Evolutionary conservation across 306 rosid species (phyloP), one percentile per base, ranked within the genome.

Genomic region (Purshia tridentata): DNA sequence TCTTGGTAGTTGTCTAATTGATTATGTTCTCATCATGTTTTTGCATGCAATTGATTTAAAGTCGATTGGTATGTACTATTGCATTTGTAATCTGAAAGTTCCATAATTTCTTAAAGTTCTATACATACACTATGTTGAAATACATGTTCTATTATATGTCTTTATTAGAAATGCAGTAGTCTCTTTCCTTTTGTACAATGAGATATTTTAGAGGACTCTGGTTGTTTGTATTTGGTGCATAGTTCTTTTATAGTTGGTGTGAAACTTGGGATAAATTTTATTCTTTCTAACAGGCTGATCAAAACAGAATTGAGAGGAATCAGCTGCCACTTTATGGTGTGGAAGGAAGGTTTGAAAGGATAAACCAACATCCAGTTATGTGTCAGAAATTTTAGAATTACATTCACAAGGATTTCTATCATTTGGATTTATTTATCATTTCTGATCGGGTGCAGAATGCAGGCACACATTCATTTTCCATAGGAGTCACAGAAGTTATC

Each of bases 291-390:
- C 86, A 94, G 98, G 98, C 98, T 48, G 97, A 91, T 74, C 75
- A 67, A 76, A 94, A 88, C 73, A 83, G 90, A 69, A 69, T 86
- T 22, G 85, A 78, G 78, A 85, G 97, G 89, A 86, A 81, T 37
- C 98, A 94, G 76, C 64, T 85, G 81, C 91, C 97, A 56, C 83
- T 89, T 22, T 94, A 84, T 80, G 92, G 89, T 49, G 92, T 94
- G 83, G 92, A 89, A 75, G 92, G 97, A 80, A 88, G 90, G 83
- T 89, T 89, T 77, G 91, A 91, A 80, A 91, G 98, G 84, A 91
- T 94, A 85, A 94, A 94, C 78, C 89, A 94, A 73, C 97, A 94
- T 80, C 96, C 97, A 89, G 98, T 91, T 85, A 91, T 75, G 94
- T 73, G 51, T 61, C 73, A 78, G 46, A 19, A 72, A 56, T 78